A percentile compares a stretch with the other conserved stretches of the same genome.
Conservation (phyloP, 176 grass and related monocot genomes). For the Pontederia paniculata region DNA sequence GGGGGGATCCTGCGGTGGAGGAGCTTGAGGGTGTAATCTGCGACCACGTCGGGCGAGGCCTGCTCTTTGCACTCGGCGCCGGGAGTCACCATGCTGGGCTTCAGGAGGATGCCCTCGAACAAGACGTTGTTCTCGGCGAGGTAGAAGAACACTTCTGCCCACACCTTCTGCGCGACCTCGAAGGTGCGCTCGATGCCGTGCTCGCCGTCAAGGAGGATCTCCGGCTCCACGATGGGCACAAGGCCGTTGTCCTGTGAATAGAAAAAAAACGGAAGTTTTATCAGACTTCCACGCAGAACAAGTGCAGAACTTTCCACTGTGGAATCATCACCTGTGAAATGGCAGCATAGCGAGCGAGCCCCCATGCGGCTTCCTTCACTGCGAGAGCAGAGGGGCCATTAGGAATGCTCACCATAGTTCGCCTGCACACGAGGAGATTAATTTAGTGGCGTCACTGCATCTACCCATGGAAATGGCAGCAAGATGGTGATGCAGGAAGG, state of each 20-base stretch:
- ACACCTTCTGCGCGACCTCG: slow-evolving; percentile 19
- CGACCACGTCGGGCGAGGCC: slow-evolving; percentile 11
- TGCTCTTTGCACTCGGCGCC: slow-evolving; percentile 17
- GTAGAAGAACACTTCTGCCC: slow-evolving; percentile 15
- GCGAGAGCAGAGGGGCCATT: slow-evolving; percentile 16
- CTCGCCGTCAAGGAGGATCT: slow-evolving; percentile 16
- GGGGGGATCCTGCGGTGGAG: slow-evolving; percentile 14
- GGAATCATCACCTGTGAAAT: slow-evolving; percentile 1
- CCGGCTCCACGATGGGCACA: slow-evolving; percentile 18
- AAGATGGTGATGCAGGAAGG: not conserved
- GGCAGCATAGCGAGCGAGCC: slow-evolving; percentile 19
- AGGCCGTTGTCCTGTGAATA: slow-evolving; percentile 10
- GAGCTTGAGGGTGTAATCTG: slow-evolving; percentile 16
- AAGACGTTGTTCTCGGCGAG: slow-evolving; percentile 18
- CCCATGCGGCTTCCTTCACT: slow-evolving; percentile 17
- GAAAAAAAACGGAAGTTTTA: not conserved
- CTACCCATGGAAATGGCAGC: no score
- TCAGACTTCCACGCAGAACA: not conserved
- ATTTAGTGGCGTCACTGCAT: no score
- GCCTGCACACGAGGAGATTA: not conserved
- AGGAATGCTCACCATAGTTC: slow-evolving; percentile 13
- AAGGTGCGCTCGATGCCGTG: slow-evolving; percentile 17
- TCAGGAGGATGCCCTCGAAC: slow-evolving; percentile 20
- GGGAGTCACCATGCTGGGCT: slow-evolving; percentile 19
- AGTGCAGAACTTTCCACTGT: not conserved